Conservation (phyloP, 495 filamentous ascomycete species). For the Annulohypoxylon maeteangense region DNA sequence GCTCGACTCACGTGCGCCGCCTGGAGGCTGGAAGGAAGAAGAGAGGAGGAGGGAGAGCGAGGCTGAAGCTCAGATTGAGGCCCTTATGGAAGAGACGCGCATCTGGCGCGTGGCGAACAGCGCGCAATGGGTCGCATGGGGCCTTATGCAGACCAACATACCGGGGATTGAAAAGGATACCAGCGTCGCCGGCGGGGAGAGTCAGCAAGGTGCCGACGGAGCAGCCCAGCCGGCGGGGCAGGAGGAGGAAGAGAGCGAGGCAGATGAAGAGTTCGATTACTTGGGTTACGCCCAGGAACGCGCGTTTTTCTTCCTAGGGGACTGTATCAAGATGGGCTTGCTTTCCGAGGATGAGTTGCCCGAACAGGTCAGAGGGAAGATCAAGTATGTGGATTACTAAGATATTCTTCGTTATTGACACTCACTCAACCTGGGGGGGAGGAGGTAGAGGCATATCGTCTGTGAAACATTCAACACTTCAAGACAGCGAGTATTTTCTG, state of each 20-base stretch:
- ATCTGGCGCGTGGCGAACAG: slow-evolving; percentile 89
- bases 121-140: slow-evolving; percentile 95
- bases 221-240: slow-evolving; percentile 21
- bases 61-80: slow-evolving; percentile 70
- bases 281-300: slow-evolving; percentile 89
- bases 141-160: slow-evolving; percentile 91
- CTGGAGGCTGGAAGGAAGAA: slow-evolving; percentile 65
- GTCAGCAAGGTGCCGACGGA: neutral
- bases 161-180: slow-evolving; percentile 60
- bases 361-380: slow-evolving; percentile 61
- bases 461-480: slow-evolving; percentile 2
- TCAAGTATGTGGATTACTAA: slow-evolving; percentile 71
- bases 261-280: slow-evolving; percentile 82
- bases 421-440: neutral
- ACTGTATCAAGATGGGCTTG: slow-evolving; percentile 78
- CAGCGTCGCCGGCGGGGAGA: slow-evolving; percentile 15
- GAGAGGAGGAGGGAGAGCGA: slow-evolving; percentile 69
- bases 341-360: slow-evolving; percentile 79
- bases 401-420: neutral
- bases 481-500: neutral
- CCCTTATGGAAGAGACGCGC: slow-evolving; percentile 77
- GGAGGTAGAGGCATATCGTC: neutral
- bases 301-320: slow-evolving; percentile 92
- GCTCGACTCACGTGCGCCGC: slow-evolving; percentile 73
- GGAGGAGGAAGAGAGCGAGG: slow-evolving; percentile 59